Base-by-base conservation (phyloP, 345 rosid genomes). In the Camelina hispida region DNA sequence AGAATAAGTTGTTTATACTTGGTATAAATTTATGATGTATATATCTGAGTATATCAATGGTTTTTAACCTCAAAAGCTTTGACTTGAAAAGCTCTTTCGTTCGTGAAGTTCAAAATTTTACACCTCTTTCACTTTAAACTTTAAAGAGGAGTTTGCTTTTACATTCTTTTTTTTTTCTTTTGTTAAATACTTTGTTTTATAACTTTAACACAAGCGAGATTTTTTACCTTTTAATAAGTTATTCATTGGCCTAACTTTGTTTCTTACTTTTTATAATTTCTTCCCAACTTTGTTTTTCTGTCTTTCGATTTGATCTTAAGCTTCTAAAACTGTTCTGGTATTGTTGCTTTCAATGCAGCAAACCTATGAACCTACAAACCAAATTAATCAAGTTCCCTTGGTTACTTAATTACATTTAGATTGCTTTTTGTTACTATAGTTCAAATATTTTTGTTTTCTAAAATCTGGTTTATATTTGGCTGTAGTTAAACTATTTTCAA, bases 31-130 rank as follows among this genome's bases (percentile, higher is more conserved):
- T 23, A 7, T 17, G 4, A 25, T 53, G 35, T 32, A 54, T 28
- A 54, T 28, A 53, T 43, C 48, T 54, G 57, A 54, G 34, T 30
- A 54, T 32, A 64, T 54, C 59, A 65, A 66, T 66, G 50, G 64
- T 34, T 66, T 57, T 53, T 71, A 34, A 72, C 69, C 28, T 46
- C 52, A 76, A 82, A 85, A 84, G 88, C 78, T 87, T 87, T 86
- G 87, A 85, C 91, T 75, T 80, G 69, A 69, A 34, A 74, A 63
- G 54, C 18, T 32, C 34, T 73, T 32, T 63, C 78, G 67, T 60
- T 75, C 17, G 69, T 50, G 51, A 62, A 53, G 46, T 76, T 62
- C 74, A 44, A 69, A 69, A 43, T 12, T 68, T 76, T 62, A 68
- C 40, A 76, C 65, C 69, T n/a, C 69, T 76, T 76, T 76, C 74